These are phyloP conservation scores for Apiospora kogelbergensis DNA, from an alignment of 2,329 filamentous ascomycete species.

Conservation along the genomic window DNA sequence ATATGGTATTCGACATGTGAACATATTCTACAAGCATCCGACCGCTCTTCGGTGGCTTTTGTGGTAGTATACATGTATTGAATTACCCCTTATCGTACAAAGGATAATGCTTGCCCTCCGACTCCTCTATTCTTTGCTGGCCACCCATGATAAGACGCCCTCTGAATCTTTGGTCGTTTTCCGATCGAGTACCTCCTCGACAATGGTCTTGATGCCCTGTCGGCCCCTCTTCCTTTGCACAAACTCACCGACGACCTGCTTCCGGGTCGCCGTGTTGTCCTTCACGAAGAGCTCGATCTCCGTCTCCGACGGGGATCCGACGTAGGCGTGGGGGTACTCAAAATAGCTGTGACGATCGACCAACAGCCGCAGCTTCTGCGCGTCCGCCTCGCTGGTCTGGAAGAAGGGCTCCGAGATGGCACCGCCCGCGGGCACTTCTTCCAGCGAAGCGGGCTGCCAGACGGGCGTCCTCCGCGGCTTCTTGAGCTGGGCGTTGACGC, in stretches of 20 bases:
- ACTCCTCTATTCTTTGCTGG: conserved; percentile 32
- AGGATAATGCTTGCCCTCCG: background rate
- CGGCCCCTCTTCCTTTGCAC: conserved; percentile 59
- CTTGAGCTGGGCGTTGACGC: conserved; percentile 79
- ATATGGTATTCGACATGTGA: conserved; percentile 5
- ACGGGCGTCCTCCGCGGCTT: conserved; percentile 51
- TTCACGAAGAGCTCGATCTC: conserved; percentile 51
- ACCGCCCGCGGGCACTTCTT: conserved; percentile 59
- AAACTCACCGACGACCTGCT: conserved; percentile 64
- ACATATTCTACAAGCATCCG: background rate
- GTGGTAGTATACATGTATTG: conserved; percentile 16
- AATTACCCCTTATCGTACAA: conserved; percentile 5
- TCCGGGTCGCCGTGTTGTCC: conserved; percentile 39
- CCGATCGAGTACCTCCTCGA: conserved; percentile 65
- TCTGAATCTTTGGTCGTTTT: conserved; percentile 51
- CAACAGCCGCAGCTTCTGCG: conserved; percentile 58
- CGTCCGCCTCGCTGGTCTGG: conserved; percentile 41
- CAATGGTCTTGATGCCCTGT: conserved; percentile 68
- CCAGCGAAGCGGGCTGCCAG: conserved; percentile 75
- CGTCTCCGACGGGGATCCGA: conserved; percentile 73
- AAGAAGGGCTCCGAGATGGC: conserved; percentile 70
- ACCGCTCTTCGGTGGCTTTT: background rate
- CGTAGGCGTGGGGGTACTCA: conserved; percentile 70
- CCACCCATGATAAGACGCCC: conserved; percentile 34
- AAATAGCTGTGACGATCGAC: conserved; percentile 59